phyloP scores from a whole-genome alignment of 2,329 filamentous ascomycete genomes.

The Cercospora sp. region DNA sequence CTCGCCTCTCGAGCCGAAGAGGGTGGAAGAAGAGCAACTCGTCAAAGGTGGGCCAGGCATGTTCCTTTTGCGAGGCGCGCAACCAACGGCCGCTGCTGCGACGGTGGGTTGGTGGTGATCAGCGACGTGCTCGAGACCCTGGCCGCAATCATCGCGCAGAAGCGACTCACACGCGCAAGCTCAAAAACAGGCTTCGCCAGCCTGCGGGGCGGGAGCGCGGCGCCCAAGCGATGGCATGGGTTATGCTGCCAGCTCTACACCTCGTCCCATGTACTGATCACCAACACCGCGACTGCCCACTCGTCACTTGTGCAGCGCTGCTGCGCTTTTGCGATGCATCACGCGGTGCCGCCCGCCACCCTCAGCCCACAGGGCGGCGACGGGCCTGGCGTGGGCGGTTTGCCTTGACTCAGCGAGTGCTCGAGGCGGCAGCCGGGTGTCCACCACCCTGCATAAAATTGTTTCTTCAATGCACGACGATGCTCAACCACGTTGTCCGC shows the following conservation, averaged over 20 bases:
- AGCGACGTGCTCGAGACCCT: constrained; percentile 5
- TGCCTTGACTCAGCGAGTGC: background rate
- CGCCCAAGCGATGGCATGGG: background rate
- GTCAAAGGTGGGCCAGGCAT: constrained; percentile 11
- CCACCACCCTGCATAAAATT: background rate
- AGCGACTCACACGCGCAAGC: background rate
- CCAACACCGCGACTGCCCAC: background rate
- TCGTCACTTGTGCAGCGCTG: background rate
- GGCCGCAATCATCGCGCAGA: background rate
- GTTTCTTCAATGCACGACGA: background rate
- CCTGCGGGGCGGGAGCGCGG: background rate
- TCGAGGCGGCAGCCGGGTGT: background rate
- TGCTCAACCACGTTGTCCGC: background rate
- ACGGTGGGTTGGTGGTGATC: background rate
- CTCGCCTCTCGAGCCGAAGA: background rate
- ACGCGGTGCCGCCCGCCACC: background rate
- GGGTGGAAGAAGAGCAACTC: background rate
- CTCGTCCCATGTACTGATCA: background rate
- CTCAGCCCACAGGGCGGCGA: background rate
- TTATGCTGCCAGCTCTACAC: background rate
- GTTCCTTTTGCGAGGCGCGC: background rate
- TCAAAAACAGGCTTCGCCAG: background rate
- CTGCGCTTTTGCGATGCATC: background rate
- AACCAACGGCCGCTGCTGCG: background rate
- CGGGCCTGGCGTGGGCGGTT: too few relatives aligned